These are phyloP conservation scores for Hepatocystis sp. DNA, from an alignment of 169 alveolate genomes.

Conservation along the genomic window DNA sequence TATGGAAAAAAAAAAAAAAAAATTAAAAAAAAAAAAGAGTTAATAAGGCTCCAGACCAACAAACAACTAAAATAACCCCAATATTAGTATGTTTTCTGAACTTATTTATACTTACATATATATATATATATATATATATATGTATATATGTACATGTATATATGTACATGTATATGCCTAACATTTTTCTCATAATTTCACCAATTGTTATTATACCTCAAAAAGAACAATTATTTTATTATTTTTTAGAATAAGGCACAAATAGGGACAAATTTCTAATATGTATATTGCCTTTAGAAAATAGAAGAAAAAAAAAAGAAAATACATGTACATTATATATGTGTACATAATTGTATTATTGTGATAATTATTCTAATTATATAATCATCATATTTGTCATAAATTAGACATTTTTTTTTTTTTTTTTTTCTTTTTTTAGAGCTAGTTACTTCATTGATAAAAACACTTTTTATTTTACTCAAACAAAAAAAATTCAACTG, in stretches of 20 bases:
- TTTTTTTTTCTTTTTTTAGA: not conserved
- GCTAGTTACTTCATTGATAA: constrained; percentile 40
- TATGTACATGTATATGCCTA: not conserved
- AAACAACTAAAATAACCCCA: too few species aligned
- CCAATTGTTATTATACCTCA: too few species aligned
- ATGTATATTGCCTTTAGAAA: constrained; percentile 57
- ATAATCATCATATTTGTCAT: too few species aligned
- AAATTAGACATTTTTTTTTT: constrained; percentile 9
- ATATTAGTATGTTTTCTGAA: too few species aligned
- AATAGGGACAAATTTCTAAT: constrained; percentile 58
- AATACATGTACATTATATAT: too few species aligned
- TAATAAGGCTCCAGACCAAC: too few species aligned
- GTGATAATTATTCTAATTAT: too few species aligned
- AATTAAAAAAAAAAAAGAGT: too few species aligned
- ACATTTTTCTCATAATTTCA: not conserved
- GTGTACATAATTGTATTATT: too few species aligned
- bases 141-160: not conserved
- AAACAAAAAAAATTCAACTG: constrained; percentile 43
- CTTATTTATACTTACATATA: not conserved
- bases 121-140: not conserved
- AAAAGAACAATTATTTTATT: constrained; percentile 31
- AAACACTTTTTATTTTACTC: constrained; percentile 27
- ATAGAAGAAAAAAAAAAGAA: constrained; percentile 6
- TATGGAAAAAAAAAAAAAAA: constrained; percentile 18
- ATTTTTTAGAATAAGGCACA: constrained; percentile 32